Base-by-base conservation (phyloP, 2,329 filamentous ascomycete species). In the Monilinia aucupariae region DNA sequence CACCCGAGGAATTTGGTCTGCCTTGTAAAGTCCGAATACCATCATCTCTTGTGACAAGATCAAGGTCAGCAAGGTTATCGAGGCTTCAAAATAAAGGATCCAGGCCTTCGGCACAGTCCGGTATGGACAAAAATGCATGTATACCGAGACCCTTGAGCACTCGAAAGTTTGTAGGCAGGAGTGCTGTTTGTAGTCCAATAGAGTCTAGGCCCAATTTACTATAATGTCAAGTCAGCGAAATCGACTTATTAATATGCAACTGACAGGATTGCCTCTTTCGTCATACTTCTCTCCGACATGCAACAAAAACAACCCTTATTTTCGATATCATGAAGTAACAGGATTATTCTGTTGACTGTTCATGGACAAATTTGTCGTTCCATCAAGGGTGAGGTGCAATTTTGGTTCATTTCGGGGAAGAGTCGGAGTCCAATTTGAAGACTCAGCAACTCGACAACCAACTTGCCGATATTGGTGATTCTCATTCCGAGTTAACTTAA, bases 391-490 rank as follows among this genome's bases (percentile, higher is more conserved):
- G 9, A 43, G 39, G 39, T 55, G 25, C 52, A 43, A 27, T 25
- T 55, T 55, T 17, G 37, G 17, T 55, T 55, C 37, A 4, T 13
- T 30, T 45, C 53, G 39, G 39, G 27, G 39, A 45, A 55, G 25
- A 45, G 39, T 55, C 53, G 53, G 49, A 43, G 20, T 43, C 52
- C 25, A 22, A 55, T n/a, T 55, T 43, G 37, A n/a, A 41, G 25
- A 32, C 6, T 43, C 52, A 17, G 52, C 52, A 43, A n/a, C n/a
- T 30, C 27, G 27, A 30, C 27, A 30, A 30, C 27, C 27, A 30
- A 55, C 39, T 45, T 55, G 43, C 39, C 53, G 53, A 45, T n/a
- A 7, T 55, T 43, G 37, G 20, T 13, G 12, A 15, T 45, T 43
- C 9, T 22, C 37, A 32, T 45, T 10, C 39, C 53, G 25, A 55